Conservation (phyloP, 805 yeast species). For the Yamadazyma paraphyllophila region DNA sequence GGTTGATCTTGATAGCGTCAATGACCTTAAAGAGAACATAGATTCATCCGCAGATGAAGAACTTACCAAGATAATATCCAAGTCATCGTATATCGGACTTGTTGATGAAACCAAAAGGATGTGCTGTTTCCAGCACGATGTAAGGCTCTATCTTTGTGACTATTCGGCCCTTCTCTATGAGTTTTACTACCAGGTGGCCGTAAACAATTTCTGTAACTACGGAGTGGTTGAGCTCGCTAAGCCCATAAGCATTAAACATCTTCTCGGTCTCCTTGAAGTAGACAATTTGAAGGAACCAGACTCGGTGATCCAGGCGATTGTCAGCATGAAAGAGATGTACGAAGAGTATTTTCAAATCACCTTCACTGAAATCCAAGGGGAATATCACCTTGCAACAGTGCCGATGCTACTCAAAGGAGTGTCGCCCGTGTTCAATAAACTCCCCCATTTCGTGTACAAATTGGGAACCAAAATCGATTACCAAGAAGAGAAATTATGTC, state of each 20-base stretch:
- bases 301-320: conserved; percentile 13
- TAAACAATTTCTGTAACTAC: conserved; percentile 77
- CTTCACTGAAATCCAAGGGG: conserved; percentile 32
- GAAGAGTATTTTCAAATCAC: conserved; percentile 70
- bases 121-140: conserved; percentile 82
- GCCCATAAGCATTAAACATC: conserved; percentile 24
- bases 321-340: conserved; percentile 70
- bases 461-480: conserved; percentile 62
- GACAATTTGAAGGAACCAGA: conserved; percentile 13
- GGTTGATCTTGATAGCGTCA: conserved; percentile 58
- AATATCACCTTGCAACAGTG: conserved; percentile 44
- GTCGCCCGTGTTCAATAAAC: conserved; percentile 57
- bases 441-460: conserved; percentile 65
- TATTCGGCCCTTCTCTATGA: conserved; percentile 68
- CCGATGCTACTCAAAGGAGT: conserved; percentile 72
- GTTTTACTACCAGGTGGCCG: conserved; percentile 76
- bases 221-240: conserved; percentile 45
- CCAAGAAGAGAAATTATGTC: conserved; percentile 65
- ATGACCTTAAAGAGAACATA: conserved; percentile 51
- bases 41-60: conserved; percentile 46
- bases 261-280: conserved; percentile 37
- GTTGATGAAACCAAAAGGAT: conserved; percentile 70
- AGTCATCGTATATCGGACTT: conserved; percentile 75
- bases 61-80: conserved; percentile 65
- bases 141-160: conserved; percentile 74